A percentile compares a stretch with the other conserved stretches of the same genome.
These are phyloP conservation scores for Secale cereale DNA, from an alignment of 176 grass and related monocot genomes.

Conservation along the genomic window DNA sequence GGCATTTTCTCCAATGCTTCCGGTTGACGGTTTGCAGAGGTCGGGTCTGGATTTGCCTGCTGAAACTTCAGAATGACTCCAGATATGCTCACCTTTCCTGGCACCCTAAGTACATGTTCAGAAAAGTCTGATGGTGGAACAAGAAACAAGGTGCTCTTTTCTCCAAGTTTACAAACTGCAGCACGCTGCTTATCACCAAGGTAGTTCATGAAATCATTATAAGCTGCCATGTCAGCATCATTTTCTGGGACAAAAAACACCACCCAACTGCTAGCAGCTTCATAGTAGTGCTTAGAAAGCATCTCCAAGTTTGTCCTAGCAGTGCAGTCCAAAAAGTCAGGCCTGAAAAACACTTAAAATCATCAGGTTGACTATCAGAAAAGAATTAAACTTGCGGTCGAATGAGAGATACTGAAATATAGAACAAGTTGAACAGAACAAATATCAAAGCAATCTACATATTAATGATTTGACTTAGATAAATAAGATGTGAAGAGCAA, in stretches of 20 bases:
- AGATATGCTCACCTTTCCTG: constrained; percentile 95
- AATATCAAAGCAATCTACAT: background rate
- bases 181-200: constrained; percentile 89
- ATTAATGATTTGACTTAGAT: background rate
- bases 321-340: constrained; percentile 74
- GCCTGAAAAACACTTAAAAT: constrained; percentile 59
- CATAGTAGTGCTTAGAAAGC: constrained; percentile 93
- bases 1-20: constrained; percentile 34
- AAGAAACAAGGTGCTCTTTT: constrained; percentile 84
- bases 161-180: constrained; percentile 90
- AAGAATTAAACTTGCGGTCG: background rate
- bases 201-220: constrained; percentile 99
- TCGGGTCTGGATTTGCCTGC: constrained; percentile 46
- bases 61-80: constrained; percentile 86
- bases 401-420: too few species aligned
- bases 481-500: background rate
- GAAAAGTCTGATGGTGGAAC: constrained; percentile 94
- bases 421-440: too few species aligned
- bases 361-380: constrained; percentile 5
- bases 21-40: constrained; percentile 32
- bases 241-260: constrained; percentile 97
- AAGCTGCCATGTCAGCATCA: constrained; percentile 76
- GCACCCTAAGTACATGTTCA: constrained; percentile 89
- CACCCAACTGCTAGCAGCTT: constrained; percentile 79
- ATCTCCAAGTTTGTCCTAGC: constrained; percentile 93